Base-by-base conservation (phyloP, 1,139 yeast genomes). In the Sugiyamaella japonica region DNA sequence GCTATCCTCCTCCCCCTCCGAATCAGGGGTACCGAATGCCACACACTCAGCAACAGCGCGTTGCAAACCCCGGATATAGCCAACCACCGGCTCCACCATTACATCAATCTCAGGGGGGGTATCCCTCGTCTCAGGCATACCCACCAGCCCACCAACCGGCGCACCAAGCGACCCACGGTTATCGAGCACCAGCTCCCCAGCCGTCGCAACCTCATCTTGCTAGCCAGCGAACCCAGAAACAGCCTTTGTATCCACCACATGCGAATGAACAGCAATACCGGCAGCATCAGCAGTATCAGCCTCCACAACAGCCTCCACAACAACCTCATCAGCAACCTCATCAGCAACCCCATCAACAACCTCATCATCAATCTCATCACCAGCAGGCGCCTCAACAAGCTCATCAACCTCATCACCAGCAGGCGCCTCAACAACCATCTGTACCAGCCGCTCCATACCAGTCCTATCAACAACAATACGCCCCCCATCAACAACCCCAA, bases 401-500 rank as follows among this genome's bases (percentile, higher is more conserved):
- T 7, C 53, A 12, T 34, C 41, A 20, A 29, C 39, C 32, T 16
- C 31, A 49, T 34, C 23, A 49, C 31, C 55, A 45, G 15, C 34
- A 44, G 8, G 54, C 45, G 31, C 59, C 39, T 38, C 56, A 37
- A 1, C 51, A 48, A 44, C 54, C 20, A 36, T 29, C 29, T 10
- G 47, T 42, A 23, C 37, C 52, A 36, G 44, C 28, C n/a, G n/a
- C 25, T 20, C 6, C 25, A 6, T 20, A 20, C 25, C 25, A 20
- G 25, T 20, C 25, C 25, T 20, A 20, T 20, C 25, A 20, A 20
- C 44, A 34, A 23, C 32, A 37, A 9, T 39, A 52, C 23, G 45
- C 40, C 16, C 7, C 13, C n/a, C 48, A 28, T 20, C 44, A 40
- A 25, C 44, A 20, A 10, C 12, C 17, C 8, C 46, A 50, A 20